Base-by-base conservation (phyloP, 805 yeast genomes). In the Metschnikowia bowlesiae region DNA sequence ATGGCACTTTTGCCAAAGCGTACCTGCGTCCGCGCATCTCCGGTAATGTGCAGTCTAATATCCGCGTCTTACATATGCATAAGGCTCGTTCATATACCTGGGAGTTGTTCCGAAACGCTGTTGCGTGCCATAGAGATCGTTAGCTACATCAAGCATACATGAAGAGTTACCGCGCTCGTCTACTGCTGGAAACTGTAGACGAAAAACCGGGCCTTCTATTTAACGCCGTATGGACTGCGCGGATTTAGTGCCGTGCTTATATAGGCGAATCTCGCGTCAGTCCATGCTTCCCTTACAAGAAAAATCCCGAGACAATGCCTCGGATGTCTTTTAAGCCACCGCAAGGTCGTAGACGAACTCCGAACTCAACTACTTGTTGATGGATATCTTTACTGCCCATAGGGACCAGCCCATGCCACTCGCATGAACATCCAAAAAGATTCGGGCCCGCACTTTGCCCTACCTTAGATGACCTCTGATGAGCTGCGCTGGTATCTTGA, bases 261-360 rank as follows among this genome's bases (percentile, higher is more conserved):
- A 32, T 34, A 16, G 45, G 38, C 38, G 38, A 42, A 33, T 22
- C 45, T 33, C 38, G 45, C 45, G 31, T 42, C 38, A 42, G 8
- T n/a, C 18, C 26, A 14, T 32, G 38, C 37, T 42, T 26, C 29
- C 38, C 10, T 36, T 26, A 22, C n/a, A 30, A 32, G 30, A 14
- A 13, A 37, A 22, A 13, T 28, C 26, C 32, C 28, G 29, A 29
- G 9, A 39, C 41, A 39, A 39, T 39, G 38, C 45, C 38, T 42
- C 38, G 31, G 38, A n/a, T 39, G 41, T 28, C 41, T 16, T 39
- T 11, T 39, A 3, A 9, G 13, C 41, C 32, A 28, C 28, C 41
- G 41, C 41, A 39, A 39, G 28, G 32, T 16, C n/a, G 41, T 13
- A 11, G 41, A 28, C 39, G 41, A 26, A 39, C 41, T 39, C 41